Conservation (phyloP, 306 rosid species). For the Lathyrus oleraceus region DNA sequence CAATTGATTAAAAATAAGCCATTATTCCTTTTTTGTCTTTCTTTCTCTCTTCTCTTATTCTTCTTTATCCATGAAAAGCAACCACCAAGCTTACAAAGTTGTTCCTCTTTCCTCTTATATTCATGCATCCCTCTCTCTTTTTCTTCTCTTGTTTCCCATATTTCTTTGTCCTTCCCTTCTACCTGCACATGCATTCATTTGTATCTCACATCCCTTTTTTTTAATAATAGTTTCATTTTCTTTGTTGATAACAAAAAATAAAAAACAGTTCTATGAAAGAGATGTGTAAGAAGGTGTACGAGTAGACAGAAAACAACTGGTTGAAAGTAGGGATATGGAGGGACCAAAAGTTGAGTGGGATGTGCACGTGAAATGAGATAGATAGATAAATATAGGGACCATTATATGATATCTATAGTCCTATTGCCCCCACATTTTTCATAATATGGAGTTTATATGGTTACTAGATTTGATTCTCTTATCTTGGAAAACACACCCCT, state of each 20-base stretch:
- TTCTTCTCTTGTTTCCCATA: conserved; percentile 42
- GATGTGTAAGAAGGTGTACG: conserved; percentile 23
- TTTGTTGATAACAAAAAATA: neutral
- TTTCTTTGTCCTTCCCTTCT: conserved; percentile 61
- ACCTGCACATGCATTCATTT: conserved; percentile 51
- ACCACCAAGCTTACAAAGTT: conserved; percentile 44
- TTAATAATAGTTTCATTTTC: neutral
- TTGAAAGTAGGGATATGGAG: conserved; percentile 35
- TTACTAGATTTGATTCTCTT: conserved; percentile 43
- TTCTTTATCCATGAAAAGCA: conserved; percentile 89
- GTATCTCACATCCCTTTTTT: conserved; percentile 30
- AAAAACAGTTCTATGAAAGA: neutral
- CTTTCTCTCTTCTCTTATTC: conserved; percentile 56
- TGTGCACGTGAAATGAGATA: conserved; percentile 38
- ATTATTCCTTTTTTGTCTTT: conserved; percentile 51
- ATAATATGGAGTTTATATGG: conserved; percentile 38
- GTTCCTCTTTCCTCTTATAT: conserved; percentile 33
- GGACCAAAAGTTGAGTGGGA: conserved; percentile 45
- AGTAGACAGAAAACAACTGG: conserved; percentile 45
- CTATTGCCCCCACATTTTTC: conserved; percentile 30
- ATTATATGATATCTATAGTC: conserved; percentile 22
- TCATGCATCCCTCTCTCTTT: conserved; percentile 35
- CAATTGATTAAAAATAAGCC: conserved; percentile 37
- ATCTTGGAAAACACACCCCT: conserved; percentile 32
- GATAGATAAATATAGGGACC: conserved; percentile 48